A percentile compares a stretch with the other conserved stretches of the same genome.
Evolutionary conservation across 2,329 filamentous ascomycete genomes (phyloP).

Genomic region (Alternaria viburni): DNA sequence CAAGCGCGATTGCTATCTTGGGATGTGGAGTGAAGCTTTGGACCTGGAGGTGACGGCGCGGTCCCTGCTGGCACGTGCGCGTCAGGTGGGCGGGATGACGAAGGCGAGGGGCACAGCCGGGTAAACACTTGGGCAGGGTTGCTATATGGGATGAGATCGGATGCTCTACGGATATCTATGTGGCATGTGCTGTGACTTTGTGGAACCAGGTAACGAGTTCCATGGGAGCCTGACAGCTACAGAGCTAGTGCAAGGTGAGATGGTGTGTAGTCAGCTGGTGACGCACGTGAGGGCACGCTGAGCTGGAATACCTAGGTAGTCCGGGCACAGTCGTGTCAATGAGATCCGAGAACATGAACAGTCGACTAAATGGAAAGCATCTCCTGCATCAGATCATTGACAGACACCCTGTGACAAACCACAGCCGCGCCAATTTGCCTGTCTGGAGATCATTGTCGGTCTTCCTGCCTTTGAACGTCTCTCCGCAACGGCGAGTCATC

Average conservation of each 20-base stretch:
- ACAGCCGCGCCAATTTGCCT: background rate
- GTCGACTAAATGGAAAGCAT: background rate
- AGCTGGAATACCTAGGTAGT: background rate
- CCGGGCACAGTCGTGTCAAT: background rate
- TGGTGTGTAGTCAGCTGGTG: background rate
- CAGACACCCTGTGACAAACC: conserved; percentile 6
- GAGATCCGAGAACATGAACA: background rate
- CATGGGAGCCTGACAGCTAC: background rate
- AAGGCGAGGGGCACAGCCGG: background rate
- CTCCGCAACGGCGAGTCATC: background rate
- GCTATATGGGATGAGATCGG: background rate
- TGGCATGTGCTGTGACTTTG: background rate
- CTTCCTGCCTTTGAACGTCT: background rate
- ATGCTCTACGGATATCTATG: background rate
- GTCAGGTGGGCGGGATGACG: conserved; percentile 16
- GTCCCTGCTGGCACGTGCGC: conserved; percentile 25
- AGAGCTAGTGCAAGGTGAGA: background rate
- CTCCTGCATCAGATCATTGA: background rate
- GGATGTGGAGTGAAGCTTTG: conserved; percentile 14
- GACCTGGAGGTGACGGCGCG: conserved; percentile 19
- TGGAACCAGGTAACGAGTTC: background rate
- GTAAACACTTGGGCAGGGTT: background rate
- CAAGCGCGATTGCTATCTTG: conserved; percentile 9
- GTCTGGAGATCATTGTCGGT: conserved; percentile 1
- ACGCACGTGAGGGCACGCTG: background rate